phyloP scores from a whole-genome alignment of 495 filamentous ascomycete genomes.

The Lentithecium fluviatile region DNA sequence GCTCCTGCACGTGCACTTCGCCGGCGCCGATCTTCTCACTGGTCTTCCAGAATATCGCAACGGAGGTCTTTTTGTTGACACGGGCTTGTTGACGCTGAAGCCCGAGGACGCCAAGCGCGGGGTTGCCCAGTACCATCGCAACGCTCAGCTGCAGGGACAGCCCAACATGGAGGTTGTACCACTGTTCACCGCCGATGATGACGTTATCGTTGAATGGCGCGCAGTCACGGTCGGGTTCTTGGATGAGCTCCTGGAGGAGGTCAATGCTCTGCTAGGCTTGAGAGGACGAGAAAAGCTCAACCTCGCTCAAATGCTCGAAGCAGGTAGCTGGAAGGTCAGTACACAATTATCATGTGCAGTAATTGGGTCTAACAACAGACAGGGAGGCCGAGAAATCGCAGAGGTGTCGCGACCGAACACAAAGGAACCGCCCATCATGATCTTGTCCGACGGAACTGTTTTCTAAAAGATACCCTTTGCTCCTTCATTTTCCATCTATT shows the following conservation, averaged over 20 bases:
- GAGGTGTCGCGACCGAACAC: constrained; percentile 95
- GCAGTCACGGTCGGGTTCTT: constrained; percentile 80
- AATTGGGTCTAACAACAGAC: constrained; percentile 20
- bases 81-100: constrained; percentile 78
- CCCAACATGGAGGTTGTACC: constrained; percentile 71
- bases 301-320: constrained; percentile 79
- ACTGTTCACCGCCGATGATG: constrained; percentile 73
- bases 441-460: constrained; percentile 92
- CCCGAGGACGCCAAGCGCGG: constrained; percentile 62
- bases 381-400: constrained; percentile 95
- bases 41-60: constrained; percentile 88
- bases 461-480: constrained; percentile 59
- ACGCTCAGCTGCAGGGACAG: constrained; percentile 72
- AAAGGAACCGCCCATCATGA: constrained; percentile 94
- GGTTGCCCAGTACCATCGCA: constrained; percentile 66
- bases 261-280: constrained; percentile 65
- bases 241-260: constrained; percentile 69
- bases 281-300: constrained; percentile 57
- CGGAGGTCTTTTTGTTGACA: constrained; percentile 79
- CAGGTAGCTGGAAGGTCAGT: constrained; percentile 90
- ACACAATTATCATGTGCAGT: neutral
- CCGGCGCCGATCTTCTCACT: constrained; percentile 73
- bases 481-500: constrained; percentile 15
- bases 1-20: constrained; percentile 72
- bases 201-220: constrained; percentile 87